phyloP scores from a whole-genome alignment of 306 rosid genomes.

The Lathyrus oleraceus region DNA sequence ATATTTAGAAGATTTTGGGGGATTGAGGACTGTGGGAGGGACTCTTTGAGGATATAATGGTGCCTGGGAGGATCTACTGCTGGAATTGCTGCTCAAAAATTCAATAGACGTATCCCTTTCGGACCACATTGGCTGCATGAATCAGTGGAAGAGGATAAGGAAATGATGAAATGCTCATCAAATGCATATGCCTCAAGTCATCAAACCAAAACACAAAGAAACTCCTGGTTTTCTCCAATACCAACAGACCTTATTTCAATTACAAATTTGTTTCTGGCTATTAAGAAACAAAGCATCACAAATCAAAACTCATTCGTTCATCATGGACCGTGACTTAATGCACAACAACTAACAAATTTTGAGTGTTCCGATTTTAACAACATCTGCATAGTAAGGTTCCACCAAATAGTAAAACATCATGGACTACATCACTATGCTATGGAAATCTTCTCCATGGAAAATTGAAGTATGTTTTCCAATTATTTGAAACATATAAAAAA shows the following conservation, averaged over 20 bases:
- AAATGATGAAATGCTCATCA: background rate
- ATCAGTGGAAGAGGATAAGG: slow-evolving; percentile 1
- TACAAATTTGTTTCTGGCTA: slow-evolving; percentile 4
- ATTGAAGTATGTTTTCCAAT: too few species aligned
- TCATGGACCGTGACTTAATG: background rate
- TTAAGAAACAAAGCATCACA: background rate
- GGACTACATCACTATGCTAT: background rate
- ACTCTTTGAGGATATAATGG: slow-evolving; percentile 62
- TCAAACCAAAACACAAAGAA: slow-evolving; percentile 14
- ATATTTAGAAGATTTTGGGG: slow-evolving; percentile 39
- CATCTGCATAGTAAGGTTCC: background rate
- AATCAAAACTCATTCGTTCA: slow-evolving; percentile 6
- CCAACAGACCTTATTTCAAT: background rate
- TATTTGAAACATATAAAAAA: too few species aligned
- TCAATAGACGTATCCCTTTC: slow-evolving; percentile 59
- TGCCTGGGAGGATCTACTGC: slow-evolving; percentile 35
- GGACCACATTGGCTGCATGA: slow-evolving; percentile 88
- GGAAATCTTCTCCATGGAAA: background rate
- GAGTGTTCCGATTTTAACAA: background rate
- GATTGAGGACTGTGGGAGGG: slow-evolving; percentile 42
- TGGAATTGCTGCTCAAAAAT: slow-evolving; percentile 38
- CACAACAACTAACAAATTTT: background rate
- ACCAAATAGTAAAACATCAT: slow-evolving; percentile 1
- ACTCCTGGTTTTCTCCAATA: background rate
- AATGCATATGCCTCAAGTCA: slow-evolving; percentile 19